These are phyloP conservation scores for Talaromyces wortmannii DNA, from an alignment of 495 filamentous ascomycete genomes.

Conservation along the genomic window DNA sequence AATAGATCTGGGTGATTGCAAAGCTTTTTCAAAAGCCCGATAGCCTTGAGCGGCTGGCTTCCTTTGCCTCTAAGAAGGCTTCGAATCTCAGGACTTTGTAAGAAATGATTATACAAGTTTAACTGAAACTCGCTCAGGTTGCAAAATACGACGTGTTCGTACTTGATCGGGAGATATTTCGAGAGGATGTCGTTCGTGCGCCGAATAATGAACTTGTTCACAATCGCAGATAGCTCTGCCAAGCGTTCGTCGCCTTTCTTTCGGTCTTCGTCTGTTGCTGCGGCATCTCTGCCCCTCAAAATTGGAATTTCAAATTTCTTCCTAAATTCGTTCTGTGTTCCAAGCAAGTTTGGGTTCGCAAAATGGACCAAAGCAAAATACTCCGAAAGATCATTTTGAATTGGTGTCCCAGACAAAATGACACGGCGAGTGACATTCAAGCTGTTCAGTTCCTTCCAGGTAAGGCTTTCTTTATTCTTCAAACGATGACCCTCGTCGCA, in stretches of 20 bases:
- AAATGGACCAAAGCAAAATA: constrained; percentile 97
- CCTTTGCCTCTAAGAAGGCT: constrained; percentile 89
- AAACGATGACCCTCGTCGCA: constrained; percentile 98
- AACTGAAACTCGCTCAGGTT: constrained; percentile 89
- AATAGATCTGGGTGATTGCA: constrained; percentile 98
- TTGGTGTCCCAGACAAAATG: constrained; percentile 94
- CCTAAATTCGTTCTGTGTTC: constrained; percentile 84
- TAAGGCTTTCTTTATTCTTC: constrained; percentile 95
- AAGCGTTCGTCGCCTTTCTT: constrained; percentile 81
- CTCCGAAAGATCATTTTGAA: constrained; percentile 96
- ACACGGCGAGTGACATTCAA: constrained; percentile 88
- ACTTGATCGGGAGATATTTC: constrained; percentile 97
- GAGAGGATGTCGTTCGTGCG: constrained; percentile 97
- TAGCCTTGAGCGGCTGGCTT: constrained; percentile 93
- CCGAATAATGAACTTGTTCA: constrained; percentile 99
- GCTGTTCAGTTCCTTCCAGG: constrained; percentile 81
- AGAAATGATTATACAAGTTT: constrained; percentile 92
- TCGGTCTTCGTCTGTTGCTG: constrained; percentile 75
- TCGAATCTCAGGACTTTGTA: constrained; percentile 91
- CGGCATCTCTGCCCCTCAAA: constrained; percentile 84
- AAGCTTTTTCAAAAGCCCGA: constrained; percentile 93
- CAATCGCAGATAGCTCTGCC: constrained; percentile 68
- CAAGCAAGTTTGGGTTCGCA: constrained; percentile 88
- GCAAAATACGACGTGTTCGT: constrained; percentile 99
- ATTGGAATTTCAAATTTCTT: constrained; percentile 95